A percentile compares a stretch with the other conserved stretches of the same genome.
Evolutionary conservation across 768 basidiomycete species (phyloP).

Genomic region (Suillus lakei): DNA sequence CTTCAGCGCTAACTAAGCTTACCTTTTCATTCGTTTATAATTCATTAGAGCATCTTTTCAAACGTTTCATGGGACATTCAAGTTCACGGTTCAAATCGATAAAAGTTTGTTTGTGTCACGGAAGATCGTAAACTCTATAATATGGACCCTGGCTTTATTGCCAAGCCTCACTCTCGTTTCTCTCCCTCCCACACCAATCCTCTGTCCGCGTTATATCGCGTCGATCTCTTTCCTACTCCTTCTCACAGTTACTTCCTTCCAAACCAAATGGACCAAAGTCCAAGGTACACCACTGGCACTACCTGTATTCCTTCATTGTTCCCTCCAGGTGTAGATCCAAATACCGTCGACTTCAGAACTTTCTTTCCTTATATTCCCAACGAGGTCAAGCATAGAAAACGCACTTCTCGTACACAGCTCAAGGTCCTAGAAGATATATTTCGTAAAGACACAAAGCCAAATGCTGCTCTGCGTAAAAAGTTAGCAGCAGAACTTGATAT

Average conservation of each 20-base stretch:
- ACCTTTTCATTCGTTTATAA: background rate
- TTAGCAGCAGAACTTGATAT: slow-evolving; percentile 86
- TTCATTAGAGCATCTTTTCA: background rate
- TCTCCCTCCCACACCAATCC: slow-evolving; percentile 35
- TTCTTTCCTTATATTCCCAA: slow-evolving; percentile 90
- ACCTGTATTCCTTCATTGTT: slow-evolving; percentile 53
- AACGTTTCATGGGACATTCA: slow-evolving; percentile 1
- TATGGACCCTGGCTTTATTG: slow-evolving; percentile 34
- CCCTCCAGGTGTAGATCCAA: slow-evolving; percentile 62
- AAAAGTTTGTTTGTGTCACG: slow-evolving; percentile 4
- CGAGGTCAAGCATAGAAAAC: slow-evolving; percentile 92
- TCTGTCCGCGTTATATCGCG: slow-evolving; percentile 28
- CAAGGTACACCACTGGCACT: slow-evolving; percentile 32
- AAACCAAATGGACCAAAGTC: slow-evolving; percentile 33
- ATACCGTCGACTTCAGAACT: slow-evolving; percentile 75
- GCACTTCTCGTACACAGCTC: slow-evolving; percentile 89
- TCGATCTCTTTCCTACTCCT: slow-evolving; percentile 18
- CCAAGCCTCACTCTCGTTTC: slow-evolving; percentile 44
- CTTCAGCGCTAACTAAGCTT: background rate
- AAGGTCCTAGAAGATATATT: slow-evolving; percentile 89
- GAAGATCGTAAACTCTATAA: slow-evolving; percentile 11
- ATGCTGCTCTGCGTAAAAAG: slow-evolving; percentile 75
- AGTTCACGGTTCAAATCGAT: background rate
- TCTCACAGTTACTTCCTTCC: slow-evolving; percentile 24
- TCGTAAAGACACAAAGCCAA: slow-evolving; percentile 89